phyloP scores from a whole-genome alignment of 371 early-diverging fungal species.

The Blyttiomyces sp. region DNA sequence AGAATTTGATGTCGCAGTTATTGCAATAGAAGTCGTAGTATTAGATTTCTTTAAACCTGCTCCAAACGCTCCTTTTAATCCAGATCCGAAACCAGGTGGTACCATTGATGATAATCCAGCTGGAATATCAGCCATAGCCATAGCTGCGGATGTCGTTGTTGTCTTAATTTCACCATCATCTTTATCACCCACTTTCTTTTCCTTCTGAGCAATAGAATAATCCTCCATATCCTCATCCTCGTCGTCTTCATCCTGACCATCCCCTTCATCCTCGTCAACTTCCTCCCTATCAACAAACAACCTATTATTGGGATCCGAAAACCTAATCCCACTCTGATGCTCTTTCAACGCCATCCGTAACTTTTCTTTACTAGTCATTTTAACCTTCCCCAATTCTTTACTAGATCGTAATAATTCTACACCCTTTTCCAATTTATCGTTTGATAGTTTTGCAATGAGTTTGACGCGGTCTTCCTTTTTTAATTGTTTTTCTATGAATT shows the following conservation, averaged over 20 bases:
- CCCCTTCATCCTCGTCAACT: constrained; percentile 2
- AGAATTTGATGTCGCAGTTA: background rate
- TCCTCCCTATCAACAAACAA: constrained; percentile 35
- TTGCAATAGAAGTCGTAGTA: too few species aligned
- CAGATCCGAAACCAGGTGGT: constrained; percentile 11
- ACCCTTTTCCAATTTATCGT: constrained; percentile 5
- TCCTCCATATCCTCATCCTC: background rate
- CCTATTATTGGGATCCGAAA: constrained; percentile 51
- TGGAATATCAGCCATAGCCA: too few species aligned
- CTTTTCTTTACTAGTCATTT: constrained; percentile 55
- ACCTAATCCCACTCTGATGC: constrained; percentile 64
- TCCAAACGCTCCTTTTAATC: constrained; percentile 4
- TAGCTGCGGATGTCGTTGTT: background rate
- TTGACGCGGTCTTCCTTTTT: constrained; percentile 88
- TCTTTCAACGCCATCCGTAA: constrained; percentile 70
- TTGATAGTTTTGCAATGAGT: constrained; percentile 71
- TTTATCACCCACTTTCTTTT: background rate
- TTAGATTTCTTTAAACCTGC: too few species aligned
- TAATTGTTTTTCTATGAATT: constrained; percentile 75
- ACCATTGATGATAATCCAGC: background rate
- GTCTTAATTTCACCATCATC: background rate
- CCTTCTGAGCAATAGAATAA: background rate
- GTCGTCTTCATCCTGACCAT: background rate
- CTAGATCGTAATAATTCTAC: constrained; percentile 74
- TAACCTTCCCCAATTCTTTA: constrained; percentile 64